Evolutionary conservation across 371 early-diverging fungal species (phyloP).

Genomic region (Mucor saturninus): DNA sequence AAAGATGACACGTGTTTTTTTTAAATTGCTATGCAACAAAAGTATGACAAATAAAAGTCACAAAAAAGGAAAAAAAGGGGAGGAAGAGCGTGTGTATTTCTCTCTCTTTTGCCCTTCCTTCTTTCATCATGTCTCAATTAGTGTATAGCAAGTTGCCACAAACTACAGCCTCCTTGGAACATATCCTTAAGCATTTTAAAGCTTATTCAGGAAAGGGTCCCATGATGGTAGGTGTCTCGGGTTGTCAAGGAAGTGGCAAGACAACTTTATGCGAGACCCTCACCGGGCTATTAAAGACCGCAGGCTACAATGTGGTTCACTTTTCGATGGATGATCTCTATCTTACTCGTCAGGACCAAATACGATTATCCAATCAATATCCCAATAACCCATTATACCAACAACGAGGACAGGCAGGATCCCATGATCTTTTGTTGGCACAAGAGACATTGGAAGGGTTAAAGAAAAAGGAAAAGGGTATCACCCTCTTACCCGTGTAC

Average conservation of each 20-base stretch:
- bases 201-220: slow-evolving; percentile 27
- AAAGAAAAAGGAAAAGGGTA: slow-evolving; percentile 12
- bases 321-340: slow-evolving; percentile 93
- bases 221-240: slow-evolving; percentile 74
- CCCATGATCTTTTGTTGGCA: slow-evolving; percentile 81
- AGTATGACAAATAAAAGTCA: too few species aligned
- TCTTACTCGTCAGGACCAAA: slow-evolving; percentile 70
- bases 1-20: not conserved
- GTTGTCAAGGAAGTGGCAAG: slow-evolving; percentile 85
- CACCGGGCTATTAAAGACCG: slow-evolving; percentile 41
- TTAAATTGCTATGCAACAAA: too few species aligned
- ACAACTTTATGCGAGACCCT: slow-evolving; percentile 69
- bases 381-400: slow-evolving; percentile 72
- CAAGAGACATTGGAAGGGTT: slow-evolving; percentile 55
- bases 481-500: slow-evolving; percentile 72
- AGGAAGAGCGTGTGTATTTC: not conserved
- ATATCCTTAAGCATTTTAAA: slow-evolving; percentile 46
- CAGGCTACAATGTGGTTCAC: slow-evolving; percentile 57
- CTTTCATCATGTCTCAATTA: slow-evolving; percentile 4
- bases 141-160: slow-evolving; percentile 45
- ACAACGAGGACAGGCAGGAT: slow-evolving; percentile 87
- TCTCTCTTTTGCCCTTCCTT: slow-evolving; percentile 1
- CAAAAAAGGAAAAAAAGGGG: not conserved
- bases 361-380: slow-evolving; percentile 50
- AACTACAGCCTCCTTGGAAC: slow-evolving; percentile 42